A percentile compares a stretch with the other conserved stretches of the same genome.
Conservation (phyloP, 192 early-diverging fungal species). For the Coemansia sp. region DNA sequence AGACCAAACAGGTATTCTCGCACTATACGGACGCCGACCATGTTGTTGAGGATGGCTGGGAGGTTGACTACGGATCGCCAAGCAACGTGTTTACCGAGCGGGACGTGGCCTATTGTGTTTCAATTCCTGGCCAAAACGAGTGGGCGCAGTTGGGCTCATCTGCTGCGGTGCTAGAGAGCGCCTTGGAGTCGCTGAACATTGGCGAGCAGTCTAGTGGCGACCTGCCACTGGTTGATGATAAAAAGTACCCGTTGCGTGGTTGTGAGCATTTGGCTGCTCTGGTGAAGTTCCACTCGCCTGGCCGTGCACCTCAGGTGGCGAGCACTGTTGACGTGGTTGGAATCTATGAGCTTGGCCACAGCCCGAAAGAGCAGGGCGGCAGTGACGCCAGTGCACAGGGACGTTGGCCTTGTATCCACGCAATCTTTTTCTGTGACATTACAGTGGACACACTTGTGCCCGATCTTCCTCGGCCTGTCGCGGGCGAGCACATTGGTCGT, state of each 20-base stretch:
- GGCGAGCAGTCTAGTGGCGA: neutral
- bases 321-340: constrained; percentile 72
- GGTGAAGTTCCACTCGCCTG: constrained; percentile 66
- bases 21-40: constrained; percentile 54
- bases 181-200: constrained; percentile 41
- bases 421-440: constrained; percentile 33
- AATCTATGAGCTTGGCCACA: constrained; percentile 49
- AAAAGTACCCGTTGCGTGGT: constrained; percentile 66
- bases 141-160: constrained; percentile 53
- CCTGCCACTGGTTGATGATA: constrained; percentile 10
- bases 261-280: constrained; percentile 62
- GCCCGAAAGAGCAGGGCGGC: constrained; percentile 20
- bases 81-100: constrained; percentile 63
- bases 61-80: constrained; percentile 39
- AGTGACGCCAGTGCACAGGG: neutral
- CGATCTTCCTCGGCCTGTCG: constrained; percentile 1
- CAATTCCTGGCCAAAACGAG: constrained; percentile 67
- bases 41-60: constrained; percentile 38
- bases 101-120: constrained; percentile 69
- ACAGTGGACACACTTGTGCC: constrained; percentile 14
- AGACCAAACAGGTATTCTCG: constrained; percentile 42
- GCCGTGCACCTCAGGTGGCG: constrained; percentile 58
- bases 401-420: constrained; percentile 52
- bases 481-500: constrained; percentile 17
- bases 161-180: constrained; percentile 17